These are phyloP conservation scores for Carallia brachiata DNA, from an alignment of 345 rosid species.

Conservation along the genomic window DNA sequence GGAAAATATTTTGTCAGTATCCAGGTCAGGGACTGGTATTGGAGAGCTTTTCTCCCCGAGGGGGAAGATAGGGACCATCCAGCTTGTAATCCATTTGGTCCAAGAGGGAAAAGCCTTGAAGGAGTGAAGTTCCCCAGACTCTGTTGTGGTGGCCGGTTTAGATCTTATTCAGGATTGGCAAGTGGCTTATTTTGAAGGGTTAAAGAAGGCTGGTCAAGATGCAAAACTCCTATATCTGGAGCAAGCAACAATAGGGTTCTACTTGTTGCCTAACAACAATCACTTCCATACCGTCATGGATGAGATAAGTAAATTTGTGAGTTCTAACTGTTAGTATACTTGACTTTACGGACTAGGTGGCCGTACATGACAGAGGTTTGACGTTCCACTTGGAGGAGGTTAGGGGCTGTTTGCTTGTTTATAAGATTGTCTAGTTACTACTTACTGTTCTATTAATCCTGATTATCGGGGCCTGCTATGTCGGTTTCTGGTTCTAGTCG, in stretches of 20 bases:
- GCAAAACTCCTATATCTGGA: constrained; percentile 66
- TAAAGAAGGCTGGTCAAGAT: constrained; percentile 62
- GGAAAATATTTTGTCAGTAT: constrained; percentile 78
- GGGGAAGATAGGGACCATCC: constrained; percentile 83
- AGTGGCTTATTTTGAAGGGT: constrained; percentile 65
- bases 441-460: constrained; percentile 29
- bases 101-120: constrained; percentile 47
- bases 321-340: constrained; percentile 32
- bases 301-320: constrained; percentile 66
- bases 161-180: constrained; percentile 89
- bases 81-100: constrained; percentile 86
- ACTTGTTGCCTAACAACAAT: constrained; percentile 70
- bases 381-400: constrained; percentile 26
- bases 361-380: constrained; percentile 34
- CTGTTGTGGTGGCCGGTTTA: constrained; percentile 85
- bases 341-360: constrained; percentile 33
- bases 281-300: constrained; percentile 78
- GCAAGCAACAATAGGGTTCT: constrained; percentile 85
- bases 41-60: constrained; percentile 86
- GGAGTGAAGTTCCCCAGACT: constrained; percentile 71
- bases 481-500: constrained; percentile 15
- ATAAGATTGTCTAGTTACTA: constrained; percentile 30
- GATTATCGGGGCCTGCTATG: constrained; percentile 15
- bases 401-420: constrained; percentile 29
- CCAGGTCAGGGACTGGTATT: constrained; percentile 83